Base-by-base conservation (phyloP, 2,329 filamentous ascomycete species). In the Fusarium nematophilum region DNA sequence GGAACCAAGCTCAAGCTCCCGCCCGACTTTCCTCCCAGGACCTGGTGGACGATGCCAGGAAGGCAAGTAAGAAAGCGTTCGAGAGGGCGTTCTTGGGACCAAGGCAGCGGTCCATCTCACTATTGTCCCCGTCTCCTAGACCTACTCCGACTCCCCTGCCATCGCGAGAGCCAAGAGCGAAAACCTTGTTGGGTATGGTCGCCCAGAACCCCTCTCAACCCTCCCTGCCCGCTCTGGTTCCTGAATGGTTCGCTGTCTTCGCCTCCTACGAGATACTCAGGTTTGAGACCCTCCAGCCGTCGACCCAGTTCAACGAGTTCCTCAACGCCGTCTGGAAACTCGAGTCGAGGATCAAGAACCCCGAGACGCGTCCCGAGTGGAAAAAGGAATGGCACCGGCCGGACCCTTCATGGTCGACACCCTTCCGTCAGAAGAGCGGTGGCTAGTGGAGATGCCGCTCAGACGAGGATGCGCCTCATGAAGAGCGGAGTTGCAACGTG, bases 361-460 rank as follows among this genome's bases (percentile, higher is more conserved):
- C 29, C 7, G 40, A 37, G 15, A 27, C 39, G 25, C 27, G n/a
- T 10, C 14, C 34, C 2, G 52, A 36, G 9, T 68, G 66, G 63
- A 61, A 67, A 17, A 54, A 64, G 13, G 54, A 68, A 27, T 68
- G 64, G 66, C 63, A 68, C 26, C 46, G 57, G 3, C 43, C 59
- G 1, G 64, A 27, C 30, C 15, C 38, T 14, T 39, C 18, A 25
- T 68, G 66, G 66, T 39, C 53, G 26, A 56, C 56, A 44, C 58
- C 46, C 33, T 51, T 53, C 44, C 61, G 59, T 44, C 53, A 58
- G 40, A 45, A 34, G 56, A 64, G 51, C 58, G 66, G 66, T 34
- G 66, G 66, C 59, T 68, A 68, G 65, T 68, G 66, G 66, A 68
- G 57, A 68, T 68, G 66, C 64, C 64, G 66, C 45, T 67, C 65